Evolutionary conservation across 1,284 basidiomycete genomes (phyloP), one percentile per base, ranked within the genome.

Genomic region (Tausonia pullulans): DNA sequence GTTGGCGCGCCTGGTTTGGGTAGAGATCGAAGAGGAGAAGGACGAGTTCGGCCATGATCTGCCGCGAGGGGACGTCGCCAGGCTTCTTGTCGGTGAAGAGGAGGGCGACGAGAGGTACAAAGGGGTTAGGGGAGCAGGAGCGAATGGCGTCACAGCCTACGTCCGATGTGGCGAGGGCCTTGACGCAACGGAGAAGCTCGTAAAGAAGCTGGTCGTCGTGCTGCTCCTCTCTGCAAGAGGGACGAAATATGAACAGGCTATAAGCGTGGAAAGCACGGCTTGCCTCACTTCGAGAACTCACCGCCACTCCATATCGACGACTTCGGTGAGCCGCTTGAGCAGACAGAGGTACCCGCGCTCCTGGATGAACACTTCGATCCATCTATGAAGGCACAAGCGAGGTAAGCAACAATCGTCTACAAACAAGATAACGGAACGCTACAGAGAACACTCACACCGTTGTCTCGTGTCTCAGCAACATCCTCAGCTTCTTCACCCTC

Each of bases 21-120:
- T 88, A 95, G 48, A 97, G 77, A 14, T 95, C 90, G 71, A 93
- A 93, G 9, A 94, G 78, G 62, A 87, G 81, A 13, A 87, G 78
- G 53, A 95, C 80, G 13, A 96, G 78, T 66, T 98, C 95, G 61
- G 90, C 78, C 61, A 99, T 91, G 60, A 97, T 82, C 72, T 95
- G 91, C 51, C 94, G 84, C 4, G 90, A 88, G 1, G 84, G 81
- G 2, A 98, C 81, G 62, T 98, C 95, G 52, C 95, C 95, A 0
- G 95, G 95, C 73, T 93, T 94, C 79, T 98, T 98, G 78, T 97
- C 94, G 1, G 91, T 94, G 76, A 90, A 98, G 3, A 98, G 80
- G 3, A 98, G 81, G 3, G 84, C 78, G 11, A 92, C 81, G 8
- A 99, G 81, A 66, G 90, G 87, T 1, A 82, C 79, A 73, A 92